phyloP scores from a whole-genome alignment of 2,329 filamentous ascomycete genomes.

The Fusarium annulatum region DNA sequence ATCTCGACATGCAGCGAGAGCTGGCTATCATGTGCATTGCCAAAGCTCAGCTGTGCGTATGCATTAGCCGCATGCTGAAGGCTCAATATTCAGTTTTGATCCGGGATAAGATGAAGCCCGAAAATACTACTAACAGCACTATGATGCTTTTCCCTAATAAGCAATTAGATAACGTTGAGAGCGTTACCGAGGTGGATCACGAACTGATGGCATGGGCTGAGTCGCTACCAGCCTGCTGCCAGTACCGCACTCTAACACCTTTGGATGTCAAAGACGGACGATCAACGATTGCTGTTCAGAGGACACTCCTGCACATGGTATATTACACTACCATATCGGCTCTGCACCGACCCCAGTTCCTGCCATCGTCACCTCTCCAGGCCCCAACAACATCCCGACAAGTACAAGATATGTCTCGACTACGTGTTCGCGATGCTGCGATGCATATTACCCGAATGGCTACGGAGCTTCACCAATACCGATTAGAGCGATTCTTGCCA shows the following conservation, averaged over 20 bases:
- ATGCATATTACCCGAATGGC: conserved; percentile 88
- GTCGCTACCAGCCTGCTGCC: conserved; percentile 76
- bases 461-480: conserved; percentile 76
- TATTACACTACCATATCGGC: conserved; percentile 93
- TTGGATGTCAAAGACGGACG: conserved; percentile 69
- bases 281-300: conserved; percentile 74
- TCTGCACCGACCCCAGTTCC: conserved; percentile 88
- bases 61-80: conserved; percentile 88
- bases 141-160: conserved; percentile 96
- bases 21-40: conserved; percentile 90
- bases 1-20: conserved; percentile 78
- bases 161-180: conserved; percentile 81
- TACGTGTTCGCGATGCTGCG: conserved; percentile 85
- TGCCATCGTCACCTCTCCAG: conserved; percentile 74
- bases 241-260: conserved; percentile 68
- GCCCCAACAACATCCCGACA: conserved; percentile 68
- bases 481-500: conserved; percentile 82
- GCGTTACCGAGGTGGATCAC: conserved; percentile 81
- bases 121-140: conserved; percentile 77
- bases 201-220: conserved; percentile 83
- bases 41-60: conserved; percentile 89
- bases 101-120: conserved; percentile 82
- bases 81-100: conserved; percentile 93
- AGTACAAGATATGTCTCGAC: conserved; percentile 83
- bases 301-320: conserved; percentile 91